Base-by-base conservation (phyloP, 768 basidiomycete species). In the Terana coerulea region DNA sequence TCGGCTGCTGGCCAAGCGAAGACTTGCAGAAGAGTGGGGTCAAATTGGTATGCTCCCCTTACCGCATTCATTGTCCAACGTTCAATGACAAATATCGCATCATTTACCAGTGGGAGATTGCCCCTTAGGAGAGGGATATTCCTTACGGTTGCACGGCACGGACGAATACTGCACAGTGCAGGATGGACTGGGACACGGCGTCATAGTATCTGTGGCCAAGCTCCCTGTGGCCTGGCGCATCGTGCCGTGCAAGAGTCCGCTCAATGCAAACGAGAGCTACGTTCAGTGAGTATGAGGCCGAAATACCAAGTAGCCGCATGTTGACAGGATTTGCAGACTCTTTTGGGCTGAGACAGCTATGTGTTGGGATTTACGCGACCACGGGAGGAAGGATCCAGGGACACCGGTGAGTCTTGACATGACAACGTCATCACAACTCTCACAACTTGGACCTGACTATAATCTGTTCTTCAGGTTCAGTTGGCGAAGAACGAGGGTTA, bases 181-280 rank as follows among this genome's bases (percentile, higher is more conserved):
- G 31, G 22, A 11, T n/a, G 33, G 31, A 9, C 22, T 42, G 26
- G 34, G 34, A 11, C 29, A 37, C 35, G 33, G 24, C 22, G 14
- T 17, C 2, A 36, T 28, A 15, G 22, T 52, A 2, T 25, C 40
- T 11, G 33, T 52, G 14, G 44, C 42, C 12, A 43, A 25, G 14
- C 11, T 36, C 3, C 51, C 51, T 25, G 51, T 43, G 12, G 51
- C 51, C n/a, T 52, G 51, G 51, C 44, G 29, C 12, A 52, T 52
- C 14, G 44, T 44, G 3, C 6, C 30, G 2, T 33, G 24, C 10
- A 17, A 52, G 14, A 34, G 44, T 19, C 31, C 42, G 15, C 3
- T 46, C 17, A 11, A 40, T 14, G 25, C 44, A 3, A 29, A 31
- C 24, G 51, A 52, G 15, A 33, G 33, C 1, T 37, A 29, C 12